phyloP scores from a whole-genome alignment of 768 basidiomycete species.

The Boletus sp. region DNA sequence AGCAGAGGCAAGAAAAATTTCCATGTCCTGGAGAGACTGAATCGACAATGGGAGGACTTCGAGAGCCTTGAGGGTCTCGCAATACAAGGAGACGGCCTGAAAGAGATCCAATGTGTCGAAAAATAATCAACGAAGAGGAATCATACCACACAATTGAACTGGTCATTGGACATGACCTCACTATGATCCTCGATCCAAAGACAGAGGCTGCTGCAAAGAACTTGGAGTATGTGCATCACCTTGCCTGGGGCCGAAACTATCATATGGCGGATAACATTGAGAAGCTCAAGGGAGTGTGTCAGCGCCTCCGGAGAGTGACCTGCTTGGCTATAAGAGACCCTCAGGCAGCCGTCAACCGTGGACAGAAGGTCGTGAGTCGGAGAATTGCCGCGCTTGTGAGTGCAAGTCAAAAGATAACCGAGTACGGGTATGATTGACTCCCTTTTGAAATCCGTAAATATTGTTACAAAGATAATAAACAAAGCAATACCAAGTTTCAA shows the following conservation, averaged over 20 bases:
- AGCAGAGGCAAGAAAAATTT: slow-evolving; percentile 47
- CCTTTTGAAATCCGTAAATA: slow-evolving; percentile 19
- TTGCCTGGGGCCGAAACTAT: slow-evolving; percentile 27
- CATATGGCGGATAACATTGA: slow-evolving; percentile 34
- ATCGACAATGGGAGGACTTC: slow-evolving; percentile 38
- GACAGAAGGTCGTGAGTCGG: slow-evolving; percentile 25
- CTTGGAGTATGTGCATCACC: slow-evolving; percentile 35
- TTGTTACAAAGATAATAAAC: background rate
- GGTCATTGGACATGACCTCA: slow-evolving; percentile 37
- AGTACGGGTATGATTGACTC: slow-evolving; percentile 19
- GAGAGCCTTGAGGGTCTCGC: slow-evolving; percentile 40
- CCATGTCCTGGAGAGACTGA: slow-evolving; percentile 38
- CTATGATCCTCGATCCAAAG: slow-evolving; percentile 53
- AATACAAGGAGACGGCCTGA: slow-evolving; percentile 42
- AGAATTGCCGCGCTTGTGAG: slow-evolving; percentile 2
- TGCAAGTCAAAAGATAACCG: slow-evolving; percentile 11
- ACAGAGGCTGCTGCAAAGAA: slow-evolving; percentile 39
- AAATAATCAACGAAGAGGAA: background rate
- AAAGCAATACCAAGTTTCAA: slow-evolving; percentile 22
- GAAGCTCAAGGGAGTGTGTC: slow-evolving; percentile 33
- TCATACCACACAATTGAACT: slow-evolving; percentile 50
- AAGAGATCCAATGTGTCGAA: background rate
- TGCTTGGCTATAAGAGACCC: slow-evolving; percentile 32
- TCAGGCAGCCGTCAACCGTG: slow-evolving; percentile 31
- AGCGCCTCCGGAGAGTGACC: slow-evolving; percentile 23